Evolutionary conservation across 1,284 basidiomycete genomes (phyloP), one percentile per base, ranked within the genome.

Genomic region (Vanrija sp.): DNA sequence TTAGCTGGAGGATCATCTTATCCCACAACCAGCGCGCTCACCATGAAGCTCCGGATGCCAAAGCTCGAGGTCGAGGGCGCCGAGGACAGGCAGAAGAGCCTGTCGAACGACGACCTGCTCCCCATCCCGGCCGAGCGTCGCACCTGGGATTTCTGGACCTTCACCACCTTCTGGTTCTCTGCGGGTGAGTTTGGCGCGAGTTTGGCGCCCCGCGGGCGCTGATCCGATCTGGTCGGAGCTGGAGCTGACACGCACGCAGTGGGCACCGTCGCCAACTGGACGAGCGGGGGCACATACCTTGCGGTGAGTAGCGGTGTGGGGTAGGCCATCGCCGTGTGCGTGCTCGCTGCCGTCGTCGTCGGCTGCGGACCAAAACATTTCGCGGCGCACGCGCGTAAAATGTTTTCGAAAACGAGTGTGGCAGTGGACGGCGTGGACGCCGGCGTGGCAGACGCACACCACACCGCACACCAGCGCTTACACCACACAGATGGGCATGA

Each of bases 41-140:
- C 48, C n/a, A 55, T 64, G 34, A 45, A 45, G 18, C 52, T 62
- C 49, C 38, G 44, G 12, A 65, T 51, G 18, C 49, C 50, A 53
- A 43, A 46, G 45, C 57, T 67, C 38, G 55, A 67, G 40, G 65
- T 68, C 15, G 58, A 62, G 19, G 65, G 62, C 6, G 57, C 57
- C 3, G 50, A 38, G 5, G 62, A 61, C 1, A 51, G 65, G 7
- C 58, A 65, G 18, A 56, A 55, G 29, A n/a, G 42, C 1, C 50
- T 72, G 43, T 68, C 71, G 49, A 69, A 69, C 40, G 67, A 65
- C 26, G 70, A 72, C 57, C 54, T 72, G 28, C 58, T 69, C 14
- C 66, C 70, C 3, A 53, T 64, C 5, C 68, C 70, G 1, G 21
- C 44, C 12, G 62, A 62, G 49, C 55, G 44, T 26, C 42, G 65